Evolutionary conservation across 1,284 basidiomycete genomes (phyloP).

Genomic region (Ceratobasidium sp.): DNA sequence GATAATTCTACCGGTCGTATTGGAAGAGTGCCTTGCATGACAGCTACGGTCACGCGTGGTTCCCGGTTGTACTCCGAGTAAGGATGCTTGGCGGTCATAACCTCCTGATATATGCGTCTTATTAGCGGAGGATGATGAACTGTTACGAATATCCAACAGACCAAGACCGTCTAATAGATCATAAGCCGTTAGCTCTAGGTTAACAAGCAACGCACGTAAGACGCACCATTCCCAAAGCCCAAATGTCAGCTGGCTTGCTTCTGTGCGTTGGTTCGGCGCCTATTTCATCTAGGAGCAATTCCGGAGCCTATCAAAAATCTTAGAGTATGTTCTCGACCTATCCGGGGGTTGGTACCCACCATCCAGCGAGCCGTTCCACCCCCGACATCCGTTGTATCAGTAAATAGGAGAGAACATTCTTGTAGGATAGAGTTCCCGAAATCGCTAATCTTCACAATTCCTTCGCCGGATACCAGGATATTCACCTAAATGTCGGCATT

Average conservation of each 20-base stretch:
- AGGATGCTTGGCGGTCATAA: background rate
- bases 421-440: slow-evolving; percentile 18
- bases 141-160: background rate
- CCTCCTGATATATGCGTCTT: background rate
- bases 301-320: background rate
- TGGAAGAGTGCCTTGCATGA: background rate
- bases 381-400: slow-evolving; percentile 3
- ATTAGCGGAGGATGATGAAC: background rate
- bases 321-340: background rate
- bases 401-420: background rate
- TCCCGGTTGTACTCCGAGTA: background rate
- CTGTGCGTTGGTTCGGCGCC: background rate
- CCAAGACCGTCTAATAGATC: background rate
- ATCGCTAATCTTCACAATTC: slow-evolving; percentile 15
- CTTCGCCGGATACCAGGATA: slow-evolving; percentile 16
- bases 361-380: slow-evolving; percentile 21
- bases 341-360: background rate
- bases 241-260: slow-evolving; percentile 23
- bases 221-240: slow-evolving; percentile 29
- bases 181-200: background rate
- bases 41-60: background rate
- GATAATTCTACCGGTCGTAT: background rate
- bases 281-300: background rate
- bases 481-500: background rate
- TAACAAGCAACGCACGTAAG: too few species aligned